A percentile compares a stretch with the other conserved stretches of the same genome.
Conservation (phyloP, 2,329 filamentous ascomycete species). For the Purpureocillium lavendulum region DNA sequence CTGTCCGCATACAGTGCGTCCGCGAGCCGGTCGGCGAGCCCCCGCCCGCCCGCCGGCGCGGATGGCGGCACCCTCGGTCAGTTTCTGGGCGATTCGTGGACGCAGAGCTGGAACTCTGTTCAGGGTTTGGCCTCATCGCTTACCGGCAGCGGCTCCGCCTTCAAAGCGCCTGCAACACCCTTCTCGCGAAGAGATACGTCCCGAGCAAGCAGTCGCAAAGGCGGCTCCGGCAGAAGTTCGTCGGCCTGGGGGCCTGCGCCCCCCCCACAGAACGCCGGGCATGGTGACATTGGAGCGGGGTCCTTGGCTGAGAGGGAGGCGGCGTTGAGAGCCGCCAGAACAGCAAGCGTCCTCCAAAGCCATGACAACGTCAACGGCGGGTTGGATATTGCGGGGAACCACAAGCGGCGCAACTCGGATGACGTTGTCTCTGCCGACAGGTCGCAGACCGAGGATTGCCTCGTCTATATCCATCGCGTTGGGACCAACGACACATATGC, state of each 20-base stretch:
- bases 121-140: constrained; percentile 43
- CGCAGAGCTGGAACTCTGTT: constrained; percentile 46
- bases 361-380: constrained; percentile 52
- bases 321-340: constrained; percentile 46
- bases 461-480: constrained; percentile 88
- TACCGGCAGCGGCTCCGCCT: too few species aligned
- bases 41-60: constrained; percentile 33
- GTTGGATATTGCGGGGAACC: constrained; percentile 44
- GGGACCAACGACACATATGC: constrained; percentile 78
- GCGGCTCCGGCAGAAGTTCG: constrained; percentile 8
- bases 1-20: constrained; percentile 24
- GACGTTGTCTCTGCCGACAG: constrained; percentile 39
- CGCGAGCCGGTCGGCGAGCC: constrained; percentile 37
- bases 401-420: constrained; percentile 63
- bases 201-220: not conserved
- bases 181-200: too few species aligned
- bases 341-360: constrained; percentile 51
- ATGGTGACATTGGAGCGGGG: constrained; percentile 45
- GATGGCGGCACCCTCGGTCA: constrained; percentile 28
- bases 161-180: too few species aligned
- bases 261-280: constrained; percentile 26
- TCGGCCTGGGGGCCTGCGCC: constrained; percentile 43
- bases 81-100: constrained; percentile 42
- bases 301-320: constrained; percentile 45
- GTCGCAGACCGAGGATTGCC: constrained; percentile 60